phyloP scores from a whole-genome alignment of 1,139 yeast genomes.

The Casaregolazyma suthepensis region DNA sequence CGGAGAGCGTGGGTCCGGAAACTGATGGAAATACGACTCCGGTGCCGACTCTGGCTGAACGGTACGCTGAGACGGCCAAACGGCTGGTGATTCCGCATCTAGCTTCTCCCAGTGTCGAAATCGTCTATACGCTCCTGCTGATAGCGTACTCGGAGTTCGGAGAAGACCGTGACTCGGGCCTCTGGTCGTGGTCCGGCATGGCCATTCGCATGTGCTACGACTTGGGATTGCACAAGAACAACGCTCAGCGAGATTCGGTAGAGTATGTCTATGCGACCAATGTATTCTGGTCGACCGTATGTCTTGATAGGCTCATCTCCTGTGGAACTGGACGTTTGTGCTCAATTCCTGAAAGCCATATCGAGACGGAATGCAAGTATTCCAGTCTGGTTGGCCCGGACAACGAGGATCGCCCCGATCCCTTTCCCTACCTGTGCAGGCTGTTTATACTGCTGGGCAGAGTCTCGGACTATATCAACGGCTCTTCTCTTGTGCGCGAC shows the following conservation, averaged over 20 bases:
- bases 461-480: constrained; percentile 25
- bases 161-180: constrained; percentile 27
- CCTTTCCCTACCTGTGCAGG: constrained; percentile 27
- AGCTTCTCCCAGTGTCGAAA: constrained; percentile 25
- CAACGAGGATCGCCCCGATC: constrained; percentile 19
- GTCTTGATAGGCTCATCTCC: constrained; percentile 26
- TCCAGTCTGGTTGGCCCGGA: constrained; percentile 13
- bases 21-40: constrained; percentile 6
- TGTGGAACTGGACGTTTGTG: constrained; percentile 27
- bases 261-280: constrained; percentile 6
- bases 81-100: constrained; percentile 24
- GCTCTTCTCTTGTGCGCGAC: neutral
- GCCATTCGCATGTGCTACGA: constrained; percentile 29
- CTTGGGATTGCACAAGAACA: constrained; percentile 25
- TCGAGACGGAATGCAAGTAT: constrained; percentile 16
- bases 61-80: constrained; percentile 25
- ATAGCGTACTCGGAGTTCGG: constrained; percentile 28
- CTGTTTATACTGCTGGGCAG: constrained; percentile 23
- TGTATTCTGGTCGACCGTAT: constrained; percentile 27
- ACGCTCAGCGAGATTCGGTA: constrained; percentile 11
- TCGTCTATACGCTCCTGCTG: constrained; percentile 24
- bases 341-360: constrained; percentile 20
- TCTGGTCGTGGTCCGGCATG: constrained; percentile 30
- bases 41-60: constrained; percentile 15
- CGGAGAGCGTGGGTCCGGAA: neutral